A percentile compares a stretch with the other conserved stretches of the same genome.
These are phyloP conservation scores for Cercospora zeina DNA, from an alignment of 2,329 filamentous ascomycete genomes.

Conservation along the genomic window DNA sequence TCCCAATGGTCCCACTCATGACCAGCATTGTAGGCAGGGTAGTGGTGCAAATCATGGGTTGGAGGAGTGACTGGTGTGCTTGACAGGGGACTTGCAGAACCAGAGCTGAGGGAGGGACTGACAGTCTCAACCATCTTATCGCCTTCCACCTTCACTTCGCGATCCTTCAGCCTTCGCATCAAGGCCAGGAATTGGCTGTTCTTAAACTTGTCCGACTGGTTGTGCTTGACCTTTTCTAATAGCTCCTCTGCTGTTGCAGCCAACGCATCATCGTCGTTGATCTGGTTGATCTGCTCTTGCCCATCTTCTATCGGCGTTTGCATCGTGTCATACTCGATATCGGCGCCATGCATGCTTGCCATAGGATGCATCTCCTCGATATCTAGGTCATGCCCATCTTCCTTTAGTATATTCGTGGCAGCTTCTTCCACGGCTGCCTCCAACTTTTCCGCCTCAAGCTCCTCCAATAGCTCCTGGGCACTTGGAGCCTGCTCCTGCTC, in stretches of 20 bases:
- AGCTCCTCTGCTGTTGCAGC: constrained; percentile 70
- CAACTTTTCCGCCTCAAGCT: constrained; percentile 27
- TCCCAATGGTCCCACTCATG: constrained; percentile 41
- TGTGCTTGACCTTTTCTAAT: constrained; percentile 66
- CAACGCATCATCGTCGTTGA: constrained; percentile 63
- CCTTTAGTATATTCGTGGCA: constrained; percentile 28
- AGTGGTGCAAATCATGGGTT: constrained; percentile 22
- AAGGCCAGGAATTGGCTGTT: constrained; percentile 74
- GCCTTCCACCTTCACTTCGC: constrained; percentile 70
- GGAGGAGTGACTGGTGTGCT: constrained; percentile 23
- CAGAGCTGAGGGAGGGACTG: constrained; percentile 35
- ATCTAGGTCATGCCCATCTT: constrained; percentile 27
- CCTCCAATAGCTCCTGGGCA: constrained; percentile 19
- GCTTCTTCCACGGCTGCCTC: constrained; percentile 27
- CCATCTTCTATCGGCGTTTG: constrained; percentile 19
- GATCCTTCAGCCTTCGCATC: constrained; percentile 73
- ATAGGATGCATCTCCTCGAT: constrained; percentile 20
- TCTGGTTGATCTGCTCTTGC: constrained; percentile 21
- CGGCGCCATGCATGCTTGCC: constrained; percentile 20
- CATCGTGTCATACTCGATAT: constrained; percentile 25
- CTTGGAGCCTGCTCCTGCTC: constrained; percentile 18
- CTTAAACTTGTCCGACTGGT: constrained; percentile 72
- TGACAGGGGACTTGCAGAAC: constrained; percentile 21
- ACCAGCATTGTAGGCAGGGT: constrained; percentile 27
- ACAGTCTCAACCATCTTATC: constrained; percentile 63